Base-by-base conservation (phyloP, 441 rosid genomes). In the Mallotus japonicus region DNA sequence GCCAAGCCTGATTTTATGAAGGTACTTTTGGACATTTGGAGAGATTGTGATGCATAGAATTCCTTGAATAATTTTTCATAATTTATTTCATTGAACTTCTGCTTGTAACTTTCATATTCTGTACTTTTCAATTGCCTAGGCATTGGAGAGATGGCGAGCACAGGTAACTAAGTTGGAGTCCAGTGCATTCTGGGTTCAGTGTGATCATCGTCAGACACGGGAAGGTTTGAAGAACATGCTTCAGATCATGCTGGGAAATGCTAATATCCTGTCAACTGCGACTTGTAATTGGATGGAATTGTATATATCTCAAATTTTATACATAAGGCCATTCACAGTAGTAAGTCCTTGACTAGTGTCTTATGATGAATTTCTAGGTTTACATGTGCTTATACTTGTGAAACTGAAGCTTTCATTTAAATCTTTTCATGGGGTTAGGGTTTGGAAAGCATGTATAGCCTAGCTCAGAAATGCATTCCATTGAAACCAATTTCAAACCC, bases 61-160 rank as follows among this genome's bases (percentile, higher is more conserved):
- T 28, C 58, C n/a, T 47, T 13, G 6, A 14, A 42, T 32, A 11
- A 22, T 28, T 19, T 19, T 11, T 28, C 12, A 13, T 62, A 37
- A 16, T 49, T 0, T 37, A 60, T 56, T 20, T 62, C 37, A 57
- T n/a, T 28, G 6, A 13, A 65, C 24, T 55, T 58, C 28, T 49
- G 56, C 9, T 47, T 73, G 16, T 54, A 12, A 34, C 61, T 74
- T 73, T 67, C 50, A 51, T 67, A 47, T 56, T 77, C 59, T 61
- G 55, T 72, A 58, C 16, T 65, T 76, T 70, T 77, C 42, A 68
- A 67, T 76, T 75, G 55, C 68, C 76, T 72, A 92, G 98, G 93
- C 95, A 55, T 91, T 95, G 92, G 99, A 95, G 82, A 92, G 81
- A 81, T 95, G 99, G 99, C 90, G 91, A 74, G 84, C 87, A 72